These are phyloP conservation scores for Onygenales sp. DNA, from an alignment of 2,329 filamentous ascomycete genomes.

Conservation along the genomic window DNA sequence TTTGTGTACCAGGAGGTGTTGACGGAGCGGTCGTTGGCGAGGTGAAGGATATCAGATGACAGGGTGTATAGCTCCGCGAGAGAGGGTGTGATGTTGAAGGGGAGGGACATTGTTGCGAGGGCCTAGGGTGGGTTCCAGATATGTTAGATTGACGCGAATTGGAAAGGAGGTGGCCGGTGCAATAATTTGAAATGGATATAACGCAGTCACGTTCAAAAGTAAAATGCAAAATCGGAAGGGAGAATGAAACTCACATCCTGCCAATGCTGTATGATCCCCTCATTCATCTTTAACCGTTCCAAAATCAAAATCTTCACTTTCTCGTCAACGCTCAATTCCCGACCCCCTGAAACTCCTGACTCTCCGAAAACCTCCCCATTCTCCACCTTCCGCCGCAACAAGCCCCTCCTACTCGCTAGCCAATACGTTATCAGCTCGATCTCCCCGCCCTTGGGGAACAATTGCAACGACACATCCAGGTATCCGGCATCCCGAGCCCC, in stretches of 20 bases:
- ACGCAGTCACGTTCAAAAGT: conserved; percentile 1
- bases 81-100: conserved; percentile 64
- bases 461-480: conserved; percentile 72
- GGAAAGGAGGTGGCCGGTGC: not conserved
- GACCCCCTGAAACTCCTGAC: conserved; percentile 3
- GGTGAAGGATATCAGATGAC: conserved; percentile 85
- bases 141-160: not conserved
- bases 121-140: conserved; percentile 46
- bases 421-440: conserved; percentile 63
- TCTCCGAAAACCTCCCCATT: conserved; percentile 7
- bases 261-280: conserved; percentile 64
- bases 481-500: conserved; percentile 80
- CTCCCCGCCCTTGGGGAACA: conserved; percentile 68
- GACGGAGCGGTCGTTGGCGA: conserved; percentile 71
- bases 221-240: not conserved
- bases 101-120: conserved; percentile 80
- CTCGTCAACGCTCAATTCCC: conserved; percentile 41
- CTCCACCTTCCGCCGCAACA: conserved; percentile 24
- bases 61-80: conserved; percentile 70
- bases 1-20: conserved; percentile 85
- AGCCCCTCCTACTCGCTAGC: conserved; percentile 31
- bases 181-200: not conserved
- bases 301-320: conserved; percentile 65
- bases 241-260: conserved; percentile 58
- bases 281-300: conserved; percentile 68